Base-by-base conservation (phyloP, 148 eudicot genomes). In the Pharnaceum exiguum region DNA sequence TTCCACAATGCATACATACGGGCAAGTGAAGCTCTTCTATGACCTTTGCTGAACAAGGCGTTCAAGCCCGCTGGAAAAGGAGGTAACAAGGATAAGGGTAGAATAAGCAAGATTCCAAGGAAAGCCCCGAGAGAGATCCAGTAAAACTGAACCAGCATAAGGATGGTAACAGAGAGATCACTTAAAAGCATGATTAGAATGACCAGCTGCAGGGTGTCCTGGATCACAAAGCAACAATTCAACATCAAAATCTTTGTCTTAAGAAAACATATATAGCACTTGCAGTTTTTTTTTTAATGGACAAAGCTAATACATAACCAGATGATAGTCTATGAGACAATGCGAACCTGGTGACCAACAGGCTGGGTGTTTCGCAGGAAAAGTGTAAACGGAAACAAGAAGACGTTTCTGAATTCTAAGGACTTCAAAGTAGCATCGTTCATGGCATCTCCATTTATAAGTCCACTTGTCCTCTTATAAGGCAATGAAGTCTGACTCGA, bases 1-100 rank as follows among this genome's bases (percentile, higher is more conserved):
- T 82, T 84, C 96, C 96, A 88, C 62, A 88, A 62, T 38, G 96
- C 89, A 66, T 88, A 85, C 67, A 82, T 75, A 45, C 96, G 89
- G 68, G 84, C 82, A 57, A 88, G 89, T 67, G 91, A 76, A 66
- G 86, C 79, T 65, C 77, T 80, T 61, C 84, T 71, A 47, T 78
- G 80, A 28, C 86, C 91, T 74, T 75, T 74, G 69, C 89, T 84
- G 67, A 82, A 88, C 13, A 84, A 53, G 26, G 91, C 96, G 65
- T 88, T 88, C 70, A 88, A 65, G 61, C 96, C 96, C 39, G 96
- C 91, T 16, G 88, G 96, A 71, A 79, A 79, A 23, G 88, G 91
- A 28, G 84, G 84, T 45, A 88, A 82, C 73, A 88, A 67, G 28
- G 96, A 84, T 38, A 88, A 71, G 62, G 96, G 96, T 63, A 88